phyloP scores from a whole-genome alignment of 2,329 filamentous ascomycete species.

The Fusarium compactum region DNA sequence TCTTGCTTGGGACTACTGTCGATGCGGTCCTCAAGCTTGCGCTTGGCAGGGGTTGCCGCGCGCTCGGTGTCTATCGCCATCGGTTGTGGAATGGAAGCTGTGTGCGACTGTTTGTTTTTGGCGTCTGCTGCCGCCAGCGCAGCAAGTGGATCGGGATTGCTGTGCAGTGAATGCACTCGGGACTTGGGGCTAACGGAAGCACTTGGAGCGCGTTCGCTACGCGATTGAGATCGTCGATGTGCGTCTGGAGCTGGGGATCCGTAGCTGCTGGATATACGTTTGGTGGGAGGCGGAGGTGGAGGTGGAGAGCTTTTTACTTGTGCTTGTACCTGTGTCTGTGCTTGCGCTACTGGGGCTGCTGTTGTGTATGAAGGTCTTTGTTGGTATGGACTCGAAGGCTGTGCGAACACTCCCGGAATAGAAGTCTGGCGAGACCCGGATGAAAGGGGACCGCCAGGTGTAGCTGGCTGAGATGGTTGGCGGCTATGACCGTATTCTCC shows the following conservation, averaged over 20 bases:
- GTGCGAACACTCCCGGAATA: conserved; percentile 56
- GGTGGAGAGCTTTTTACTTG: conserved; percentile 52
- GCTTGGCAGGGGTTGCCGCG: conserved; percentile 55
- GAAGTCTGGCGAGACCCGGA: conserved; percentile 59
- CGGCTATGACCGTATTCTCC: conserved; percentile 59
- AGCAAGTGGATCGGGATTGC: conserved; percentile 53
- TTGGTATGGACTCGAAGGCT: conserved; percentile 71
- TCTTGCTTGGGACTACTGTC: conserved; percentile 65
- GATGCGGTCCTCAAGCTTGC: conserved; percentile 54
- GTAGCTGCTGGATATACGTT: conserved; percentile 60
- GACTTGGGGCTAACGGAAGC: conserved; percentile 85
- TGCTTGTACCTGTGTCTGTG: conserved; percentile 46
- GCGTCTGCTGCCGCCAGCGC: conserved; percentile 48
- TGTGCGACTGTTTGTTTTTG: conserved; percentile 35
- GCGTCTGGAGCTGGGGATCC: conserved; percentile 57
- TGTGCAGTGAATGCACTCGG: conserved; percentile 65
- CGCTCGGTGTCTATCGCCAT: conserved; percentile 50
- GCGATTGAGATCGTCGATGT: conserved; percentile 64
- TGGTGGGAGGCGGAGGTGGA: conserved; percentile 52
- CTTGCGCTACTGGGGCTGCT: conserved; percentile 47
- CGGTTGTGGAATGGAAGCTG: conserved; percentile 41
- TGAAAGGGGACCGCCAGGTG: conserved; percentile 65
- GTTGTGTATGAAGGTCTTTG: conserved; percentile 57
- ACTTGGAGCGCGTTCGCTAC: conserved; percentile 75
- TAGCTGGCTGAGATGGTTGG: conserved; percentile 66